Evolutionary conservation across 768 basidiomycete species (phyloP), one percentile per base, ranked within the genome.

Genomic region (Trametes villosa): DNA sequence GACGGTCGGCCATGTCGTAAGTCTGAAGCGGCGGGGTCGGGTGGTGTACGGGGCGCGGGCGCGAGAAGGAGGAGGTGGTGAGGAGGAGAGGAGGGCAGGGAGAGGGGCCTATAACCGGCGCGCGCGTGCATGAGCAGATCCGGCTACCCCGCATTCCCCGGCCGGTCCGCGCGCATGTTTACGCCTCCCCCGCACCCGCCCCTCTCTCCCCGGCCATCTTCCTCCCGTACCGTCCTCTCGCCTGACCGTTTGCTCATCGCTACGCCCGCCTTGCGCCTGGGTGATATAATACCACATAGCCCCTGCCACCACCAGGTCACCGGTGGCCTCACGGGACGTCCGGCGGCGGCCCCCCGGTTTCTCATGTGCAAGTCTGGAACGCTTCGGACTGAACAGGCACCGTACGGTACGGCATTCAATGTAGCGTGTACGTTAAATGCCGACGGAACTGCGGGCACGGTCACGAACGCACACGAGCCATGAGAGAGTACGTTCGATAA

Each of bases 1-100:
- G 83, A 66, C 77, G 75, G 20, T 74, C 67, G 2, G 75, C 62
- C 72, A 78, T 76, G 36, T 63, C 30, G 46, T 53, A 5, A 9
- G 34, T 29, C 15, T 27, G 34, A 13, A 13, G 40, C 27, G 36
- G 34, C 4, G 49, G 46, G 17, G 50, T 30, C 46, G 27, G 46
- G 27, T 6, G 17, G 53, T 45, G n/a, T 15, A 24, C 27, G 27
- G 15, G 4, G 50, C 26, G 33, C 33, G 62, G 36, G 47, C 26
- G 48, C 15, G 53, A 57, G 50, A 18, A 27, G 22, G 50, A 45
- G 30, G 45, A 53, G 61, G 48, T 45, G 45, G 53, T 34, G 53
- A 26, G 41, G 40, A 24, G 18, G 44, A 51, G 54, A 41, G 58
- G 27, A 40, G 40, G 42, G 38, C 12, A 9, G 34, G 27, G 36